Base-by-base conservation (phyloP, 495 filamentous ascomycete species). In the Aspergillus asperescens region DNA sequence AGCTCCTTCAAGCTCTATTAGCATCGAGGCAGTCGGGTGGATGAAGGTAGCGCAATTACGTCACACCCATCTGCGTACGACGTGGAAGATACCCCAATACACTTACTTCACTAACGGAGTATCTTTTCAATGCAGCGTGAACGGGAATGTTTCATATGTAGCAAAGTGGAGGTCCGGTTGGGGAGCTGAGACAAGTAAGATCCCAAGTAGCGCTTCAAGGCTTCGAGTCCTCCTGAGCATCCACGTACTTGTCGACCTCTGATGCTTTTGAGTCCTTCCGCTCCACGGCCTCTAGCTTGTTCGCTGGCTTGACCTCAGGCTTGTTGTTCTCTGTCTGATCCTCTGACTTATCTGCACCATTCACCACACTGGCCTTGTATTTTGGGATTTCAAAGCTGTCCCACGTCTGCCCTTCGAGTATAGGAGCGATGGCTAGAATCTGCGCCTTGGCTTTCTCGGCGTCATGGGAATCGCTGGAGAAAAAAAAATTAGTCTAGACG, bases 381-480 rank as follows among this genome's bases (percentile, higher is more conserved):
- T 69, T 63, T 32, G 76, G 71, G 27, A 78, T 80, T 43, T 64
- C 57, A 46, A 71, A 74, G 20, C 69, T 62, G 29, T 64, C 56
- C 24, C 64, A 55, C 51, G 65, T 69, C 63, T 94, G 89, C 52
- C 90, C 90, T 45, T 77, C 77, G 27, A 97, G 65, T 62, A 99
- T 90, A 4, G 93, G 90, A 8, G 86, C 86, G 39, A 97, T 87
- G 27, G 86, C 75, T 52, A 91, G 73, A 39, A 97, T 95, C 66
- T 97, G 93, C 59, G 91, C 78, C 24, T 79, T 77, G 61, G 92
- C 88, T 54, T 84, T 77, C 50, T 90, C 75, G 0, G 88, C 82
- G 13, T 89, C 82, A 32, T 78, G 68, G 29, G 77, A 76, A 48
- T 88, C 81, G 54, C 90, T 93, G 67, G 23, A 10, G 39, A 22